These are phyloP conservation scores for Thalassiosira profunda DNA, from an alignment of 108 stramenopile species.

Conservation along the genomic window DNA sequence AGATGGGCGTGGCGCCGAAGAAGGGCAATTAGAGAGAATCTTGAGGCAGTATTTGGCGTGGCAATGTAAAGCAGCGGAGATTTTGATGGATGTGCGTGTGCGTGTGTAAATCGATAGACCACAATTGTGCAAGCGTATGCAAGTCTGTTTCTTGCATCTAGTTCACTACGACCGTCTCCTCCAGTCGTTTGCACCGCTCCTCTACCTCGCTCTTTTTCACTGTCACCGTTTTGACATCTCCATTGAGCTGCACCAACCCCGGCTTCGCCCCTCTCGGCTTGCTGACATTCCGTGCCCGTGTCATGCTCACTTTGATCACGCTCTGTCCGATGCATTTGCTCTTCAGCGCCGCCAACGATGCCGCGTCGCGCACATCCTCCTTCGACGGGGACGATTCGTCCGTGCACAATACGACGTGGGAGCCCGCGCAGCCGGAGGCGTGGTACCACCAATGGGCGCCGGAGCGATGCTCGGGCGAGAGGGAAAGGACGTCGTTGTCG, in stretches of 20 bases:
- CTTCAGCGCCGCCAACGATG: constrained; percentile 84
- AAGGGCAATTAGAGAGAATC: constrained; percentile 28
- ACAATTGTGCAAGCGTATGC: neutral
- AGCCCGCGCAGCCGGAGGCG: constrained; percentile 90
- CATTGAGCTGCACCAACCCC: constrained; percentile 84
- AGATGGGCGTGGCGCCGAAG: constrained; percentile 93
- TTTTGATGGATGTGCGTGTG: neutral
- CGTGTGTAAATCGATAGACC: neutral
- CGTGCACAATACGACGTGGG: constrained; percentile 84
- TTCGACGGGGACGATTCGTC: constrained; percentile 63
- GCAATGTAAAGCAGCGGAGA: neutral
- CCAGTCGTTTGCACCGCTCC: constrained; percentile 67
- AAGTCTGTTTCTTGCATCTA: neutral
- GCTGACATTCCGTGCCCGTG: constrained; percentile 80
- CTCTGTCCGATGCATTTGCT: constrained; percentile 78
- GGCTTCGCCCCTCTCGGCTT: constrained; percentile 92
- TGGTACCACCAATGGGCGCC: constrained; percentile 93
- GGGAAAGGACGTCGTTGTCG: constrained; percentile 88
- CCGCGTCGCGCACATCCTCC: constrained; percentile 80
- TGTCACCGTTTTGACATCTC: constrained; percentile 72
- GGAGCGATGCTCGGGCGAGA: constrained; percentile 78
- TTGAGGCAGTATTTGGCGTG: neutral
- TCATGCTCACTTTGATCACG: constrained; percentile 84
- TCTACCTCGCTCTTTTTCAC: constrained; percentile 85
- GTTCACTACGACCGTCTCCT: constrained; percentile 63